Base-by-base conservation (phyloP, 2,329 filamentous ascomycete genomes). In the Chaetomiaceae sp. region DNA sequence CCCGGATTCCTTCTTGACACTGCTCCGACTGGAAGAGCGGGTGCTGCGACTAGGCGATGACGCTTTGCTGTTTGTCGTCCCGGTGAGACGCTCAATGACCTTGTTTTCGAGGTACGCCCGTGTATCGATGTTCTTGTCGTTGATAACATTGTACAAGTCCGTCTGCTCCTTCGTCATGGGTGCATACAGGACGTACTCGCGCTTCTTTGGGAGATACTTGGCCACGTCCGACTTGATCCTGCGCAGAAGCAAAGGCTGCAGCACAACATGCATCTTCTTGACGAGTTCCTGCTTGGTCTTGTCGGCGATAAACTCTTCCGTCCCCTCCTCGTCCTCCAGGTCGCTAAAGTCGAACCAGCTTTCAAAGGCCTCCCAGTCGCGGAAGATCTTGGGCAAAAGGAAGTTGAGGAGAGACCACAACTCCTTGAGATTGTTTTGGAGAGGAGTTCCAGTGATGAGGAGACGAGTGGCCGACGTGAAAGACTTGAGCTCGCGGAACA, bases 311-410 rank as follows among this genome's bases (percentile, higher is more conserved):
- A 95, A 86, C 39, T 91, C 82, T 44, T 88, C 83, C 1, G 89
- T 86, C 0, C 83, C 84, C 31, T 86, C 78, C 58, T 91, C 89
- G 53, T 97, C 89, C 49, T 95, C 82, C 1, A 99, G 76, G 7
- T 90, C 91, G 0, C 88, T 93, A 61, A 99, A 99, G 66, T 99
- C 92, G 56, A 99, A 99, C 91, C 92, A 97, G 1, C 83, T 83
- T 63, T 96, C 89, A 52, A 99, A 99, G 0, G 88, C 89, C 41
- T 95, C 89, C 67, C 95, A 85, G 61, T 96, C 88, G 40, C 91
- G 89, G 61, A 99, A 99, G 27, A 96, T 91, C 34, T 87, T 87
- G 0, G 92, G 93, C 42, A 97, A 78, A 0, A 99, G 73, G 62
- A 99, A 99, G 63, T 99, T 91, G 0, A 99, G 77, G 0, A 99